A percentile compares a stretch with the other conserved stretches of the same genome.
phyloP scores from a whole-genome alignment of 2,329 filamentous ascomycete genomes.

The Alternaria arbusti region DNA sequence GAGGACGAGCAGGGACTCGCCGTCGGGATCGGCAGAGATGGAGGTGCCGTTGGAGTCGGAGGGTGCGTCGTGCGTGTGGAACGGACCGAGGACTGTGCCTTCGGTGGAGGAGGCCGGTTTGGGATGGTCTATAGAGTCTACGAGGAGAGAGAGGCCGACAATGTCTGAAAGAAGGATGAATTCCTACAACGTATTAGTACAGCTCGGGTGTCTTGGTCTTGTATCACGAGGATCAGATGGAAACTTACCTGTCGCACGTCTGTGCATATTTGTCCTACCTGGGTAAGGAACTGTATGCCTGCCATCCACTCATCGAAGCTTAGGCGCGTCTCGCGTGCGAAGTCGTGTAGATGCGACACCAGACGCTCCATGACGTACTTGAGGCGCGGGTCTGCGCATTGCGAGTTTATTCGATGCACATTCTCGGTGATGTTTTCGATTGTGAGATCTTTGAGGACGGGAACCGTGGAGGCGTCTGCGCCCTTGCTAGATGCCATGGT shows the following conservation, averaged over 20 bases:
- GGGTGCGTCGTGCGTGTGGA: constrained; percentile 80
- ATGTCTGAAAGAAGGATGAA: constrained; percentile 84
- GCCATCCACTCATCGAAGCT: constrained; percentile 81
- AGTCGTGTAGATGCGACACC: constrained; percentile 81
- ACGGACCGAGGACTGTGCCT: constrained; percentile 80
- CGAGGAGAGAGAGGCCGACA: constrained; percentile 77
- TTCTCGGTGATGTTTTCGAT: constrained; percentile 83
- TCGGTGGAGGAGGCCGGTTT: constrained; percentile 74
- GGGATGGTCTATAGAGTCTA: constrained; percentile 84
- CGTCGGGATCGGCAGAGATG: constrained; percentile 73
- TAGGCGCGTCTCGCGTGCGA: constrained; percentile 77
- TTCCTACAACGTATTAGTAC: constrained; percentile 56
- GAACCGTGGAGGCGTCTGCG: constrained; percentile 12
- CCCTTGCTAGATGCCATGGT: constrained; percentile 2
- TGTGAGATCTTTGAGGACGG: constrained; percentile 67
- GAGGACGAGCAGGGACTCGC: constrained; percentile 74
- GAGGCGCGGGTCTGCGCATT: constrained; percentile 68
- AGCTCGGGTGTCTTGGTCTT: not conserved
- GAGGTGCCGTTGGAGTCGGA: constrained; percentile 60
- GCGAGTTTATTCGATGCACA: constrained; percentile 75
- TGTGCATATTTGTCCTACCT: constrained; percentile 74
- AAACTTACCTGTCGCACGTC: constrained; percentile 70
- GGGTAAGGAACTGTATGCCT: constrained; percentile 73
- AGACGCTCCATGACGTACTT: constrained; percentile 76
- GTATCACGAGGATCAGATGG: not conserved